Conservation (phyloP, 345 rosid genomes). For the Citrus hindsii region DNA sequence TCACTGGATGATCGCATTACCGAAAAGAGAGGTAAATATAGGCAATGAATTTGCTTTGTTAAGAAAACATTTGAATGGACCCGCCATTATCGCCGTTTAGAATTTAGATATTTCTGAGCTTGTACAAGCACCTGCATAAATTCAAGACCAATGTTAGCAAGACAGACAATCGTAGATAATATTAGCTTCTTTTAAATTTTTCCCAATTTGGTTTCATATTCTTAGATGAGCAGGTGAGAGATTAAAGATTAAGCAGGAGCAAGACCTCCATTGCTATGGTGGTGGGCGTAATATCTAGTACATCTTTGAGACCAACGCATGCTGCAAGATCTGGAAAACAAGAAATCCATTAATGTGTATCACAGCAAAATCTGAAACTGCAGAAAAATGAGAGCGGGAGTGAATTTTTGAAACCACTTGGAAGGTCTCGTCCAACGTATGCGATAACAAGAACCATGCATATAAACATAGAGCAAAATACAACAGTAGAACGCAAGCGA, state of each 20-base stretch:
- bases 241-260: neutral
- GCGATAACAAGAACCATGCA: neutral
- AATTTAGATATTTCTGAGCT: slow-evolving; percentile 19
- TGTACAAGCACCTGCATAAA: slow-evolving; percentile 39
- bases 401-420: neutral
- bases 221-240: neutral
- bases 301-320: slow-evolving; percentile 26
- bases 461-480: neutral
- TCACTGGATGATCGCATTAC: neutral
- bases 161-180: neutral
- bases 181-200: too few relatives aligned
- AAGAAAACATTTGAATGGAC: slow-evolving; percentile 11
- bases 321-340: slow-evolving; percentile 29
- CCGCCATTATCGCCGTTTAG: slow-evolving; percentile 1
- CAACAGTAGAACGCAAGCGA: neutral
- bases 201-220: too few relatives aligned
- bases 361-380: neutral
- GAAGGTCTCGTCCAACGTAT: too few relatives aligned
- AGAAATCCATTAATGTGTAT: neutral
- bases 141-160: neutral
- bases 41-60: neutral
- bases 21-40: neutral
- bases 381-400: neutral
- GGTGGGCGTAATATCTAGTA: slow-evolving; percentile 29
- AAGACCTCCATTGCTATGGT: slow-evolving; percentile 43